These are phyloP conservation scores for Aspergillus felis DNA, from an alignment of 2,329 filamentous ascomycete species.

Conservation along the genomic window DNA sequence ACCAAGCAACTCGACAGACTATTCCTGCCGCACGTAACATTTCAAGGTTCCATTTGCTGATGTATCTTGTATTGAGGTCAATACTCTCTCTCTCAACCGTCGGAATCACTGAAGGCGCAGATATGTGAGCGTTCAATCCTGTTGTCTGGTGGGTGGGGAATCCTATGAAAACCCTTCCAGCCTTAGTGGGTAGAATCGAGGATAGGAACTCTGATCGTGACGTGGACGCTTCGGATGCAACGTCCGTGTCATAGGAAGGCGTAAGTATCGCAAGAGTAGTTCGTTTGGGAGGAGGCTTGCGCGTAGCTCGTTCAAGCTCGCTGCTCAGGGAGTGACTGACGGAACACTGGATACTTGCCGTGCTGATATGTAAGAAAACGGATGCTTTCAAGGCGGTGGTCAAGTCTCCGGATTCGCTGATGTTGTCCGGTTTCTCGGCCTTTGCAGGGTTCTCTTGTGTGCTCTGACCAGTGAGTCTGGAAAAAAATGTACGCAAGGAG, in stretches of 20 bases:
- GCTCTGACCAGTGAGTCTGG: conserved; percentile 62
- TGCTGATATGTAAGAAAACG: conserved; percentile 85
- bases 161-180: conserved; percentile 91
- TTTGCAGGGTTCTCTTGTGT: conserved; percentile 36
- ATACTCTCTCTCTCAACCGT: conserved; percentile 97
- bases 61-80: conserved; percentile 91
- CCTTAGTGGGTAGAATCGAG: conserved; percentile 83
- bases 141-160: conserved; percentile 98
- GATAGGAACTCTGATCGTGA: conserved; percentile 69
- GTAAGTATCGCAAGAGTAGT: conserved; percentile 86
- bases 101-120: conserved; percentile 91
- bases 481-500: conserved; percentile 75
- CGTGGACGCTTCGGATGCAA: conserved; percentile 58
- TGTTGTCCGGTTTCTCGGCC: conserved; percentile 54
- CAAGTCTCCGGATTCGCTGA: conserved; percentile 67
- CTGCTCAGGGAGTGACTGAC: conserved; percentile 69
- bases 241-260: conserved; percentile 79
- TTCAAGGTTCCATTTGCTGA: conserved; percentile 92
- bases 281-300: conserved; percentile 87
- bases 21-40: conserved; percentile 89
- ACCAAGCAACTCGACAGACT: conserved; percentile 81
- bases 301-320: conserved; percentile 91
- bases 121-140: conserved; percentile 87
- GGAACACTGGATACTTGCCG: conserved; percentile 74
- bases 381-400: conserved; percentile 67